Base-by-base conservation (phyloP, 805 yeast species). In the Saturnispora ahearnii region DNA sequence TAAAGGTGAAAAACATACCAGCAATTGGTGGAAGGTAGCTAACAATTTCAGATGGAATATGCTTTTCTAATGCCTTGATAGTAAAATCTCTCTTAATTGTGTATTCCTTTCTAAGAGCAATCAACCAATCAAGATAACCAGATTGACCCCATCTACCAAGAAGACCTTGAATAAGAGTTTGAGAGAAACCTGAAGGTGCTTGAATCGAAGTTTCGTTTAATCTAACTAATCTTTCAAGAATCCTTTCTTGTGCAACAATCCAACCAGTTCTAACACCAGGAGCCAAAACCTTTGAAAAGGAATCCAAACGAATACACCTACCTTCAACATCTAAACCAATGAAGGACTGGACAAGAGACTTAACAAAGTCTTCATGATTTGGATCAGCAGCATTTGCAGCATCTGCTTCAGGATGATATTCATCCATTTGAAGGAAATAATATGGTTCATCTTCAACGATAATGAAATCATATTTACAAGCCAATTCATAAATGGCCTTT, bases 381-480 rank as follows among this genome's bases (percentile, higher is more conserved):
- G 58, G 63, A 12, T 57, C 50, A 24, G 53, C 41, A n/a, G 57
- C 55, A 26, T 53, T 57, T 13, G 70, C 53, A 10, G 60, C 53
- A 24, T 59, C 60, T 54, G 76, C 69, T 51, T 77, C 79, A 26
- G 62, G 57, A 24, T 78, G 71, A 73, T 87, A 93, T 45, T 76
- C 64, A 52, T 85, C 91, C 95, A 91, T 88, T 71, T 91, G 99
- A 65, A 91, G 73, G 73, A 88, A 91, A 74, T 87, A 91, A 79
- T 91, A 91, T 49, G 99, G 99, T 70, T 93, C 99, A 67, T 91
- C 99, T 72, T 91, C 99, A 47, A 91, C 66, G 57, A 91, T 82
- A 50, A 91, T 61, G 63, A 91, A 75, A 69, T 93, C 96, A 66
- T 89, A 85, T 71, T 87, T 82, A 63, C 79, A 82, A 33, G 95